Evolutionary conservation across 1,139 yeast species (phyloP), one percentile per base, ranked within the genome.

Genomic region (Pichia sp.): DNA sequence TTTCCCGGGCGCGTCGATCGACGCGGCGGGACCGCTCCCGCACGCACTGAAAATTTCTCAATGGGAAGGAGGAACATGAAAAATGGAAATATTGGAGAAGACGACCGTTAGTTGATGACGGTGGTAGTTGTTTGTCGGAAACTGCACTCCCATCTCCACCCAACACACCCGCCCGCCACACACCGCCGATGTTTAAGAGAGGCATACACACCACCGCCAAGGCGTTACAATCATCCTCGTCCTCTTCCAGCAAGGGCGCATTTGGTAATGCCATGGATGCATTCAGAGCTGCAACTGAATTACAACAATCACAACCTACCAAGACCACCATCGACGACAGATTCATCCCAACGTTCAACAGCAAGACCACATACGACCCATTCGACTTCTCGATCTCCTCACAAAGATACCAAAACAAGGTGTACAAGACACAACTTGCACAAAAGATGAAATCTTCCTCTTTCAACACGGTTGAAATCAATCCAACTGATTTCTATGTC

Each of bases 361-460:
- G 68, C 53, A 66, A 62, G 34, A 68, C 73, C 2, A 72, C 76
- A 2, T 84, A 85, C 60, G 88, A 83, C 56, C 91, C 94, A 43
- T 85, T 83, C 67, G 91, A 85, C 66, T 84, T 85, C 55, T 79
- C 87, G 38, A 66, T 77, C 60, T 78, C 81, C 41, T 77, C 76
- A 53, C 59, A 77, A 35, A 66, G 58, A 68, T 75, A 67, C 71
- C 72, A 53, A 56, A 61, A 47, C 57, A 67, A 59, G 52, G 55
- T 53, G 41, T 48, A 53, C 35, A 58, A 52, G 36, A 52, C 54
- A 3, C 46, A 47, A 53, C 49, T 45, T 42, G 47, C 49, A 9
- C 51, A 46, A 50, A 48, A 46, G 46, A 49, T 54, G 51, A 46
- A 54, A 34, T 48, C 50, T 7, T 54, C 61, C 15, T 55, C 61